Conservation (phyloP, 768 basidiomycete genomes). For the Podaxis rugospora region DNA sequence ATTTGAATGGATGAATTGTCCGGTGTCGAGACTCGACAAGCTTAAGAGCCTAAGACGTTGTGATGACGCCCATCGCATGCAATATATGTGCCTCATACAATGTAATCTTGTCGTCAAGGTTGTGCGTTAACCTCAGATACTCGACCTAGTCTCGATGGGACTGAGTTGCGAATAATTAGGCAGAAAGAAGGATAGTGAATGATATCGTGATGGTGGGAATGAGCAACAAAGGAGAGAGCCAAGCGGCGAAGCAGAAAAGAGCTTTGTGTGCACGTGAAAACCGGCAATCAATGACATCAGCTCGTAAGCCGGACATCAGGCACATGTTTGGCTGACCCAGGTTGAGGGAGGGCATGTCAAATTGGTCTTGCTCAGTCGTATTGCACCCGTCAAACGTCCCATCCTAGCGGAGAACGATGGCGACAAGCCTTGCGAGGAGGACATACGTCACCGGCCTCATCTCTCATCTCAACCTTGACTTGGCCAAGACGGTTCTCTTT, state of each 20-base stretch:
- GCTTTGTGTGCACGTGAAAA: not conserved
- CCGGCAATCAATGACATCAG: not conserved
- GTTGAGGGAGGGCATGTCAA: not conserved
- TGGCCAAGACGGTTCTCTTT: constrained; percentile 52
- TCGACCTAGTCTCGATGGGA: too few relatives aligned
- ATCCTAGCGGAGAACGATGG: not conserved
- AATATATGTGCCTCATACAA: too few relatives aligned
- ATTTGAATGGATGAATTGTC: not conserved
- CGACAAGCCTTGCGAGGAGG: not conserved
- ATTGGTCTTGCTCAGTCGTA: not conserved
- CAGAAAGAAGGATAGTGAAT: too few relatives aligned
- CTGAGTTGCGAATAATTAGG: too few relatives aligned
- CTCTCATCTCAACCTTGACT: constrained; percentile 30
- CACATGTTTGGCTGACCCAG: not conserved
- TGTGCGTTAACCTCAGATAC: too few relatives aligned
- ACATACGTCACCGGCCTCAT: not conserved
- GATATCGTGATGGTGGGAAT: too few relatives aligned
- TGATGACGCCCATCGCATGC: too few relatives aligned
- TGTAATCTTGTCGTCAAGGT: too few relatives aligned
- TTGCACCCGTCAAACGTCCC: not conserved
- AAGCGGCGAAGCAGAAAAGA: too few relatives aligned
- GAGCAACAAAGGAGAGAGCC: too few relatives aligned
- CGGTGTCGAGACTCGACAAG: not conserved
- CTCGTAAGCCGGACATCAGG: not conserved
- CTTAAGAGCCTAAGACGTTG: too few relatives aligned